Conservation (phyloP, 106 monocot species). For the Ottelia alismoides region DNA sequence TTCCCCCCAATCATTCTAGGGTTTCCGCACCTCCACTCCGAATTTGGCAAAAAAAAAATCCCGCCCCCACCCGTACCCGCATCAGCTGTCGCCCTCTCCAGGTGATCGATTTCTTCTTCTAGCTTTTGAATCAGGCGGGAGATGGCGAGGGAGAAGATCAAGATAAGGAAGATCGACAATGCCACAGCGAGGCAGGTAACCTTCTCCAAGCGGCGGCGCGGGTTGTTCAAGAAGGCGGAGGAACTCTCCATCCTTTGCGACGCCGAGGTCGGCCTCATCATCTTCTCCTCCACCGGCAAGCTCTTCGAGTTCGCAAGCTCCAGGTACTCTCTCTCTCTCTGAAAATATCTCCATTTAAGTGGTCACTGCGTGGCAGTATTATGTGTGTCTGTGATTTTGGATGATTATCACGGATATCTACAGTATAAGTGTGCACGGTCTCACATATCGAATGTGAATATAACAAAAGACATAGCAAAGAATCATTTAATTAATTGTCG, state of each 20-base stretch:
- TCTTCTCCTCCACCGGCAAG: no score
- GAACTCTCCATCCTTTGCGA: background rate
- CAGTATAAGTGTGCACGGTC: no score
- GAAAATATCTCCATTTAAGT: no score
- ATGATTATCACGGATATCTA: no score
- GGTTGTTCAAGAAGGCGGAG: background rate
- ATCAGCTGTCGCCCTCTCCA: no score
- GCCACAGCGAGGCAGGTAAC: conserved; percentile 5
- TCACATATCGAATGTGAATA: no score
- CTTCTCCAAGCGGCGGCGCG: background rate
- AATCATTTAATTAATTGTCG: no score
- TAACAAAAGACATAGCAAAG: no score
- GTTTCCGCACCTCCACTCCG: background rate
- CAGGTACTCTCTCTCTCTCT: no score
- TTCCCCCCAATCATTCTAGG: background rate
- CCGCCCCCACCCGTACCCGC: background rate
- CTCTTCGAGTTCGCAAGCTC: conserved; percentile 1
- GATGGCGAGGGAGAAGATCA: conserved; percentile 17
- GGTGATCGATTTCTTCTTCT: background rate
- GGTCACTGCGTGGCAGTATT: no score
- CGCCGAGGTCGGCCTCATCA: conserved; percentile 1
- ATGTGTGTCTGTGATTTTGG: no score
- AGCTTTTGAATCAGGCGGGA: background rate
- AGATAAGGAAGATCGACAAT: conserved; percentile 15
- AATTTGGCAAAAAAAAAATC: conserved; percentile 1